These are phyloP conservation scores for Hyaloscypha hepaticicola DNA, from an alignment of 495 filamentous ascomycete species.

Conservation along the genomic window DNA sequence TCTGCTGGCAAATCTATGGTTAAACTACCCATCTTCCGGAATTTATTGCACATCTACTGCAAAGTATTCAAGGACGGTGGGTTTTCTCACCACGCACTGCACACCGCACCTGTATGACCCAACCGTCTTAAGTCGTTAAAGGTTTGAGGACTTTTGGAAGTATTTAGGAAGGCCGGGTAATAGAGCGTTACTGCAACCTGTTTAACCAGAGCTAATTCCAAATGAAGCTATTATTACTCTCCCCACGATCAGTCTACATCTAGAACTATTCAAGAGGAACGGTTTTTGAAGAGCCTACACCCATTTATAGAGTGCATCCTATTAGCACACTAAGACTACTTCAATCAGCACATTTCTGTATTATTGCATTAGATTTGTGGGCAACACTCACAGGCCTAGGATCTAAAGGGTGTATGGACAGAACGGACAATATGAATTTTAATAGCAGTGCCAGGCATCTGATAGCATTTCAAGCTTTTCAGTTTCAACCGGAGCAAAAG, in stretches of 20 bases:
- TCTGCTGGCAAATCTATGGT: too few species aligned
- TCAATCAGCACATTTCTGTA: constrained; percentile 11
- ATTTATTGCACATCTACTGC: too few species aligned
- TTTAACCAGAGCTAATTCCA: too few species aligned
- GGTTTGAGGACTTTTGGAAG: too few species aligned
- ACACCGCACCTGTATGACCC: too few species aligned
- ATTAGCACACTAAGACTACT: background rate
- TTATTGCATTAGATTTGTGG: constrained; percentile 4
- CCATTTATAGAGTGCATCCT: background rate
- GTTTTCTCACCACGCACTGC: too few species aligned
- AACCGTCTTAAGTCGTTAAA: too few species aligned
- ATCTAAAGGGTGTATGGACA: background rate
- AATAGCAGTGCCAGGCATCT: constrained; percentile 5
- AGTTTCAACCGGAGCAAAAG: constrained; percentile 10
- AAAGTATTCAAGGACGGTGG: too few species aligned
- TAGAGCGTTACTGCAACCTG: too few species aligned
- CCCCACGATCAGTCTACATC: background rate
- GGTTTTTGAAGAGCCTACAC: constrained; percentile 1
- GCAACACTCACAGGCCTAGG: constrained; percentile 9
- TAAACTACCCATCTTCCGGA: too few species aligned
- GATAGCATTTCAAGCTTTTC: constrained; percentile 13
- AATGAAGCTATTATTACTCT: background rate
- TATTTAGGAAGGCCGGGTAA: too few species aligned
- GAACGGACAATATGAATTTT: background rate
- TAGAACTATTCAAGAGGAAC: background rate